Base-by-base conservation (phyloP, 805 yeast genomes). In the Wickerhamiella kazuoi region DNA sequence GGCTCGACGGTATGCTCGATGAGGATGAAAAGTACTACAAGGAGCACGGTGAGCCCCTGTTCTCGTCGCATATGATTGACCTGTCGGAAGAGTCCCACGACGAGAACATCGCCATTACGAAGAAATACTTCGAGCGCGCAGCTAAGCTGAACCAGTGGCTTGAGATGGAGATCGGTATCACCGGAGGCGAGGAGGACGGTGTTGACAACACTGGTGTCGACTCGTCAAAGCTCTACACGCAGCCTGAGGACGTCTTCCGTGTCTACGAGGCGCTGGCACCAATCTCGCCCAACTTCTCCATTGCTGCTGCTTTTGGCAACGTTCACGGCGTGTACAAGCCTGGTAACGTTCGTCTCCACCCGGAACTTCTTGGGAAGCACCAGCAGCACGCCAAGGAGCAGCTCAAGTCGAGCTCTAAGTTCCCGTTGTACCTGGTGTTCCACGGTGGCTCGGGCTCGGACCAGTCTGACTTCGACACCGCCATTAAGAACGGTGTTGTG, bases 161-260 rank as follows among this genome's bases (percentile, higher is more conserved):
- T 62, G 98, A 90, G 75, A 90, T 90, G 98, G 98, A 90, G 74
- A 90, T 90, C 62, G 98, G 98, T 76, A 90, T 90, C 76, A 90
- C 98, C 63, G 98, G 98, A 70, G 98, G 98, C 78, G 98, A 90
- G 73, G 98, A 90, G 71, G 98, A 90, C 62, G 98, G 98, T 77
- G 98, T 90, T 59, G 90, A 90, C 79, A 90, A 90, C 76, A 93
- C 87, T 67, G 72, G 75, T 63, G 95, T 82, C 51, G 74, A 74
- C 60, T 79, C 79, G 68, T 84, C 80, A 48, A 63, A 79, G 49
- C 71, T 90, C 56, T 90, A 87, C 80, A 90, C 98, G 54, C 74
- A 76, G 55, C 83, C 98, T 56, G 94, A 81, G 69, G 87, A 94
- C 53, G 94, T 90, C 41, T 90, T 62, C 68, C 75, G 74, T 50